Base-by-base conservation (phyloP, 176 grass and related monocot genomes). In the Metroxylon sagu region DNA sequence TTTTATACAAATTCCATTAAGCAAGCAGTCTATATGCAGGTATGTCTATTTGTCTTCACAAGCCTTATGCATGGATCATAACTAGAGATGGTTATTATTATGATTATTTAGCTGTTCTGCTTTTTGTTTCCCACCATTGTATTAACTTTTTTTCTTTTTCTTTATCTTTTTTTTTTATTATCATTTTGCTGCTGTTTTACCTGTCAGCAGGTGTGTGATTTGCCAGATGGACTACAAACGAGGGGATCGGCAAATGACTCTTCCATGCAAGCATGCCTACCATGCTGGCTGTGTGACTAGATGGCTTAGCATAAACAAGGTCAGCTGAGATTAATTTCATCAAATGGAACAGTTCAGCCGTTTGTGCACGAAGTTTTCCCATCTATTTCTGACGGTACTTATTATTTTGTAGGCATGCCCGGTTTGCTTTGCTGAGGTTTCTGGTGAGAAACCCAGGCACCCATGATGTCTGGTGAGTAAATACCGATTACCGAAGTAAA, bases 261-360 rank as follows among this genome's bases (percentile, higher is more conserved):
- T 96, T 57, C 87, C 87, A 50, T 96, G 92, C 75, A 96, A 90
- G 71, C 92, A 96, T 75, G 78, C 84, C 17, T 96, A 96, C 29
- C 92, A 96, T 70, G 75, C 71, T 62, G 75, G 39, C 48, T 96
- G 92, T 57, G 83, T 96, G 48, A 82, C 83, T 59, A 96, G 65
- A 85, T 96, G 92, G 92, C 81, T 96, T 62, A 73, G 68, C 60
- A 96, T 96, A 64, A 96, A 96, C 77, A 96, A 96, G 92, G 92
- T 97, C 48, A 67, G 64, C 25, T 35, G 10, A 48, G 27, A 54
- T 3, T 19, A 16, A 18, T 60, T 29, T 23, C 50, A 25, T 5
- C 29, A 54, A 56, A 30, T 12, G 5, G 28, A 12, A 14, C 35
- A 43, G 35, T 7, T 10, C 12, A 7, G 8, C 8, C 12, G 8